phyloP scores from a whole-genome alignment of 2,329 filamentous ascomycete genomes.

The Ambrosiella xylebori region DNA sequence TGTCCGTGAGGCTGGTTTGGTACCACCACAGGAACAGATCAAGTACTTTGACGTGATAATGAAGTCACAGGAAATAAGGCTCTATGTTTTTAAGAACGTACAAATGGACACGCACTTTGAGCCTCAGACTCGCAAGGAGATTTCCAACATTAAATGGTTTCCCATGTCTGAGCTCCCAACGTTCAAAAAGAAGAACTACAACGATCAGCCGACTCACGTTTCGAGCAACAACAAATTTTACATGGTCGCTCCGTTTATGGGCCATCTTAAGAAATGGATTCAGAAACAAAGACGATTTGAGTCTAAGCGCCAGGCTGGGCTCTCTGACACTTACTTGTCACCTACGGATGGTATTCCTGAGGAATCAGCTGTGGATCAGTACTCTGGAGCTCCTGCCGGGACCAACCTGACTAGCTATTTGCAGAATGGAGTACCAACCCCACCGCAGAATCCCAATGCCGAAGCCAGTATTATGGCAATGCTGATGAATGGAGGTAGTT shows the following conservation, averaged over 20 bases:
- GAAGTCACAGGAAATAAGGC: slow-evolving; percentile 77
- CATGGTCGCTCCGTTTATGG: slow-evolving; percentile 90
- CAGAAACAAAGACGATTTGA: slow-evolving; percentile 48
- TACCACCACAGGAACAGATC: slow-evolving; percentile 52
- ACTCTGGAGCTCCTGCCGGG: slow-evolving; percentile 21
- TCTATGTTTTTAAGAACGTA: slow-evolving; percentile 83
- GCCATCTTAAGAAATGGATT: slow-evolving; percentile 78
- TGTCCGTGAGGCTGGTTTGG: slow-evolving; percentile 55
- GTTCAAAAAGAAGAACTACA: slow-evolving; percentile 46
- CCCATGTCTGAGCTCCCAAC: slow-evolving; percentile 75
- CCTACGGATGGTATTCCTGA: slow-evolving; percentile 22
- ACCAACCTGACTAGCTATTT: background rate
- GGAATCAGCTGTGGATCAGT: slow-evolving; percentile 29
- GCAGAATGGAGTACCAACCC: background rate
- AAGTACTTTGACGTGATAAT: slow-evolving; percentile 82
- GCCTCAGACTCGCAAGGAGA: slow-evolving; percentile 86
- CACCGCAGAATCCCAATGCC: slow-evolving; percentile 6
- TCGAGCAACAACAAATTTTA: slow-evolving; percentile 71
- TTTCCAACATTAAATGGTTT: slow-evolving; percentile 95
- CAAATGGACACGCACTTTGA: slow-evolving; percentile 77
- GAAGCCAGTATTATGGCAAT: slow-evolving; percentile 8
- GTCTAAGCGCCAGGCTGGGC: slow-evolving; percentile 19
- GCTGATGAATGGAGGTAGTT: slow-evolving; percentile 5
- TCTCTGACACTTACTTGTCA: slow-evolving; percentile 23
- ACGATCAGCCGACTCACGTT: slow-evolving; percentile 22